phyloP scores from a whole-genome alignment of 2,329 filamentous ascomycete species.

The Seiridium unicorne region DNA sequence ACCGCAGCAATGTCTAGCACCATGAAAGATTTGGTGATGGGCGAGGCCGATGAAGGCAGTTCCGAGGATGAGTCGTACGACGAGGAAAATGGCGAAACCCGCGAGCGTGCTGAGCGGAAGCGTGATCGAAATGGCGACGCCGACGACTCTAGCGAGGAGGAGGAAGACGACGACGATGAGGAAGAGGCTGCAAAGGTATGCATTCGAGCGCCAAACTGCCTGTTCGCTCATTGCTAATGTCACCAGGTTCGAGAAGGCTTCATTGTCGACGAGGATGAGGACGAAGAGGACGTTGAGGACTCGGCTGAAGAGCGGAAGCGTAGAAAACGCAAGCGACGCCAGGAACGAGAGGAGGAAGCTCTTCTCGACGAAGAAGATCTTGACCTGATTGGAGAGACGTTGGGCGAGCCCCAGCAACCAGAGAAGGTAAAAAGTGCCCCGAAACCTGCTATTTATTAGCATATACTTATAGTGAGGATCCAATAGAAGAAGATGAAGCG shows the following conservation, averaged over 20 bases:
- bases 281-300: constrained; percentile 64
- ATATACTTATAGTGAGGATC: background rate
- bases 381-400: constrained; percentile 85
- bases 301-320: constrained; percentile 59
- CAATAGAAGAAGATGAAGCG: constrained; percentile 87
- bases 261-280: constrained; percentile 89
- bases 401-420: constrained; percentile 64
- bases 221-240: background rate
- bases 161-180: constrained; percentile 88
- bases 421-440: constrained; percentile 54
- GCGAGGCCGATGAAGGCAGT: constrained; percentile 80
- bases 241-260: constrained; percentile 85
- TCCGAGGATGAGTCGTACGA: constrained; percentile 83
- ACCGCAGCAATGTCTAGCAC: constrained; percentile 55
- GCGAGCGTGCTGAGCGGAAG: constrained; percentile 12
- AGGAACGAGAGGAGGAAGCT: constrained; percentile 80
- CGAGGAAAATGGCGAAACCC: constrained; percentile 66
- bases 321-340: constrained; percentile 71
- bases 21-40: constrained; percentile 77
- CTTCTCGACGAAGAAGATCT: constrained; percentile 94
- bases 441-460: background rate
- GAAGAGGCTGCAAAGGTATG: constrained; percentile 74
- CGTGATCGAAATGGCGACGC: constrained; percentile 40
- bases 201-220: background rate
- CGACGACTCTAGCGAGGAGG: constrained; percentile 88